phyloP scores from a whole-genome alignment of 352 stramenopile genomes.

The Phytopythium delawarense region DNA sequence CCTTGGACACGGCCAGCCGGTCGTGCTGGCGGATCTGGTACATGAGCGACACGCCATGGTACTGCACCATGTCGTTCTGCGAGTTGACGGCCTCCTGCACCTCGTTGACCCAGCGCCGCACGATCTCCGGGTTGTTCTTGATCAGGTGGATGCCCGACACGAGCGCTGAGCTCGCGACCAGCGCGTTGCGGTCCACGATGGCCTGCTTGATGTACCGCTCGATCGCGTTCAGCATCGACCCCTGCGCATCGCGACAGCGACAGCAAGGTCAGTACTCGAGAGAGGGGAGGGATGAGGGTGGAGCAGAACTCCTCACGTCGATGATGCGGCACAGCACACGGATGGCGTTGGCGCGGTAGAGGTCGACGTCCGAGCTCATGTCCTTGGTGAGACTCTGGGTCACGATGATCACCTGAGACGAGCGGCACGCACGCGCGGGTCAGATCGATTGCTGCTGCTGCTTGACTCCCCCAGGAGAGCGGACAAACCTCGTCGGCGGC shows the following conservation, averaged over 20 bases:
- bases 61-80: constrained; percentile 98
- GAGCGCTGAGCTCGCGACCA: constrained; percentile 96
- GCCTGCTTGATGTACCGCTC: constrained; percentile 99
- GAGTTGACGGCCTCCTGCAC: constrained; percentile 96
- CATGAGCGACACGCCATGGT: constrained; percentile 97
- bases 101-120: constrained; percentile 97
- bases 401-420: constrained; percentile 97
- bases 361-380: constrained; percentile 97
- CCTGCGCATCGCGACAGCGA: constrained; percentile 19
- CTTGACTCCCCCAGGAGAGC: too few species aligned
- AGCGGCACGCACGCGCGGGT: constrained; percentile 10
- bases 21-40: constrained; percentile 99
- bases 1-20: constrained; percentile 97
- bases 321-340: constrained; percentile 96
- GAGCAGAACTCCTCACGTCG: constrained; percentile 45
- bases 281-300: neutral
- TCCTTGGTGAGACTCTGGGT: constrained; percentile 99
- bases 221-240: constrained; percentile 90
- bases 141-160: constrained; percentile 96
- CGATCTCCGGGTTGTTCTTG: constrained; percentile 89
- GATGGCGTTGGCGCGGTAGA: constrained; percentile 99
- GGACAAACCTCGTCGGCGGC: constrained; percentile 63
- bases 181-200: constrained; percentile 97
- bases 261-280: neutral
- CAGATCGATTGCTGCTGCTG: too few species aligned